phyloP scores from a whole-genome alignment of 305 asterid genomes.

The Fraxinus xanthoxyloides region DNA sequence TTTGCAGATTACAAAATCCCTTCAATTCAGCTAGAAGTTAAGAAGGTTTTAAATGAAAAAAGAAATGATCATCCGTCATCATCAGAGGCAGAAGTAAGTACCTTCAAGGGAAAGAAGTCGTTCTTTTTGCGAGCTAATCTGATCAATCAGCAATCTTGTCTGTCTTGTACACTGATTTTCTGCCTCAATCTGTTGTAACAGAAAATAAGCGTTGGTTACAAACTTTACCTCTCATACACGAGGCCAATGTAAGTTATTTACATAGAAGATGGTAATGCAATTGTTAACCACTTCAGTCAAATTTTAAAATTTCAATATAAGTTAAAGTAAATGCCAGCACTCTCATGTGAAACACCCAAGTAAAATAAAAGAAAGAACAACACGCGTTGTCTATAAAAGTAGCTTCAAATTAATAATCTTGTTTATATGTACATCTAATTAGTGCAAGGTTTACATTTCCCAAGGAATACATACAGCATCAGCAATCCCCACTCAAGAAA shows the following conservation, averaged over 20 bases:
- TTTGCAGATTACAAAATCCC: neutral
- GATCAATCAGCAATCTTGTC: conserved; percentile 75
- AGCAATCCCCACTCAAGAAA: conserved; percentile 40
- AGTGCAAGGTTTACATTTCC: neutral
- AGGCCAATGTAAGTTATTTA: conserved; percentile 16
- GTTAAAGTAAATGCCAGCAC: neutral
- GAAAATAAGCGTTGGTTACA: neutral
- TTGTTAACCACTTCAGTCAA: neutral
- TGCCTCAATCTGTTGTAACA: conserved; percentile 68
- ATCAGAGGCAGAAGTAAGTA: conserved; percentile 26
- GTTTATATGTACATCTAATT: conserved; percentile 1
- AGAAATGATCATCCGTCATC: conserved; percentile 8
- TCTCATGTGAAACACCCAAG: neutral
- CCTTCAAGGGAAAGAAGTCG: conserved; percentile 78
- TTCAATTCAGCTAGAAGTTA: neutral
- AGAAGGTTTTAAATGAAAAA: neutral
- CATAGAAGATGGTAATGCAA: conserved; percentile 5
- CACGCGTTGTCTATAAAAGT: neutral
- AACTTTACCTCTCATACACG: conserved; percentile 10
- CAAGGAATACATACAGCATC: conserved; percentile 63
- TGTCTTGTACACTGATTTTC: conserved; percentile 86
- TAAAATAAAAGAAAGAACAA: neutral
- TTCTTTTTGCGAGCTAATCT: conserved; percentile 83
- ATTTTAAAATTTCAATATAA: neutral
- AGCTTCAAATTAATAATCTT: conserved; percentile 1